These are phyloP conservation scores for Thielaviopsis musarum DNA, from an alignment of 2,329 filamentous ascomycete species.

Conservation along the genomic window DNA sequence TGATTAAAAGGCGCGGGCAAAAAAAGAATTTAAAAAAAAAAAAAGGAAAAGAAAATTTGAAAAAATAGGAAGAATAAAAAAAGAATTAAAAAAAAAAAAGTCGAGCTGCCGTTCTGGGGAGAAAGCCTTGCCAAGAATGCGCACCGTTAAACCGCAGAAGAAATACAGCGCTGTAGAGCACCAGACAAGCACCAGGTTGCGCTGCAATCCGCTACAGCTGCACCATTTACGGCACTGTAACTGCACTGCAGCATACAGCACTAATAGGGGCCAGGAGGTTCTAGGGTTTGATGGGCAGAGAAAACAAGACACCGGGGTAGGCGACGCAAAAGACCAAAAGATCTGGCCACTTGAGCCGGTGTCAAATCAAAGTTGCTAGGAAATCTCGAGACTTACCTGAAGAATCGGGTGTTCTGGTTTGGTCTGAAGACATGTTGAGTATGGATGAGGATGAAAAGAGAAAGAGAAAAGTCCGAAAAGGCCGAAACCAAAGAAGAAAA, in stretches of 20 bases:
- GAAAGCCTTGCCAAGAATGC: too few relatives aligned
- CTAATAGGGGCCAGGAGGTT: slow-evolving; percentile 1
- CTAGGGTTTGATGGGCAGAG: slow-evolving; percentile 2
- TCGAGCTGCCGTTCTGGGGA: too few relatives aligned
- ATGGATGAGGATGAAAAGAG: background rate
- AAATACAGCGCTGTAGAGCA: too few relatives aligned
- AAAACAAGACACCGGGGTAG: slow-evolving; percentile 5
- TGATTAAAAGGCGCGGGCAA: too few relatives aligned
- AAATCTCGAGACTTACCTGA: slow-evolving; percentile 11
- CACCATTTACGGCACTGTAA: background rate
- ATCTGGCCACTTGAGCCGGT: slow-evolving; percentile 6
- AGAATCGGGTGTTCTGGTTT: slow-evolving; percentile 7
- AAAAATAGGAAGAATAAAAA: too few relatives aligned
- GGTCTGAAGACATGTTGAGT: background rate
- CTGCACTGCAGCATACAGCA: background rate
- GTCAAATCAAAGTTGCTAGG: background rate
- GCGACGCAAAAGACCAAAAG: background rate
- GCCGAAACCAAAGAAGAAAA: background rate
- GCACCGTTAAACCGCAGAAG: too few relatives aligned
- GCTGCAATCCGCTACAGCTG: too few relatives aligned
- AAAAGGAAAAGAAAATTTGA: too few relatives aligned
- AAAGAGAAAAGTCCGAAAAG: background rate
- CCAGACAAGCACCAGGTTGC: too few relatives aligned
- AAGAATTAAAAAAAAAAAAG: too few relatives aligned
- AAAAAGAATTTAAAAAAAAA: too few relatives aligned